Percentiles rank a stretch among this genome's conserved stretches.
Evolutionary conservation across 352 stramenopile genomes (phyloP).

Genomic region (Phytophthora idaei): DNA sequence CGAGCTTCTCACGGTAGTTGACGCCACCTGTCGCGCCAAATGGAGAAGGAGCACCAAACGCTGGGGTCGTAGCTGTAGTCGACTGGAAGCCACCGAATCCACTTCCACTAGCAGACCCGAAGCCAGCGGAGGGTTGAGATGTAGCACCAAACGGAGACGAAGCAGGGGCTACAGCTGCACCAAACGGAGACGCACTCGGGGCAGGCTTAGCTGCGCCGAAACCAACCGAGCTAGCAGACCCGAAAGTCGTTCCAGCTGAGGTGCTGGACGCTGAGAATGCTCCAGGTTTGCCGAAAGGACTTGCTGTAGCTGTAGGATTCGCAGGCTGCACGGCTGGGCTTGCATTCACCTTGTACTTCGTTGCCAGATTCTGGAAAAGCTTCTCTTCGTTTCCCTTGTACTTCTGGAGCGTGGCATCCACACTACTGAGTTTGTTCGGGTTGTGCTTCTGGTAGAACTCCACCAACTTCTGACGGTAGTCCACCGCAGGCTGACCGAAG

Average conservation of each 20-base stretch:
- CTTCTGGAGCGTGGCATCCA: conserved; percentile 89
- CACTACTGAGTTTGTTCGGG: conserved; percentile 82
- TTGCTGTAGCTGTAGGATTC: conserved; percentile 47
- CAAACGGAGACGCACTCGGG: conserved; percentile 49
- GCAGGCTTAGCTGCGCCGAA: conserved; percentile 44
- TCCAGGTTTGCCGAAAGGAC: conserved; percentile 68
- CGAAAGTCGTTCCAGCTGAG: conserved; percentile 41
- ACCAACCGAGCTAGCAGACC: conserved; percentile 42
- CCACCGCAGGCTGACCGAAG: conserved; percentile 51
- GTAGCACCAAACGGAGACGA: conserved; percentile 55
- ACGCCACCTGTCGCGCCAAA: conserved; percentile 40
- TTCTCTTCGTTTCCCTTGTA: conserved; percentile 89
- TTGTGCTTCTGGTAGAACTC: conserved; percentile 94
- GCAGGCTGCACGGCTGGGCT: conserved; percentile 46
- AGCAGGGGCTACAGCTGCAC: conserved; percentile 23
- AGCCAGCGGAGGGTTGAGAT: conserved; percentile 29
- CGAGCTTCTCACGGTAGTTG: conserved; percentile 62
- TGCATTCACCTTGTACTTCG: conserved; percentile 76
- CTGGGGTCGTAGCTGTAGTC: conserved; percentile 20
- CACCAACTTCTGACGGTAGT: conserved; percentile 74
- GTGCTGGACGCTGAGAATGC: conserved; percentile 41
- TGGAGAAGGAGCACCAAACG: conserved; percentile 34
- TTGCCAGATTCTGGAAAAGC: conserved; percentile 71
- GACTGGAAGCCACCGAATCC: conserved; percentile 41
- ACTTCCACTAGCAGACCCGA: conserved; percentile 34